Evolutionary conservation across 768 basidiomycete species (phyloP), one percentile per base, ranked within the genome.

Genomic region (Gymnopilus dilepis): DNA sequence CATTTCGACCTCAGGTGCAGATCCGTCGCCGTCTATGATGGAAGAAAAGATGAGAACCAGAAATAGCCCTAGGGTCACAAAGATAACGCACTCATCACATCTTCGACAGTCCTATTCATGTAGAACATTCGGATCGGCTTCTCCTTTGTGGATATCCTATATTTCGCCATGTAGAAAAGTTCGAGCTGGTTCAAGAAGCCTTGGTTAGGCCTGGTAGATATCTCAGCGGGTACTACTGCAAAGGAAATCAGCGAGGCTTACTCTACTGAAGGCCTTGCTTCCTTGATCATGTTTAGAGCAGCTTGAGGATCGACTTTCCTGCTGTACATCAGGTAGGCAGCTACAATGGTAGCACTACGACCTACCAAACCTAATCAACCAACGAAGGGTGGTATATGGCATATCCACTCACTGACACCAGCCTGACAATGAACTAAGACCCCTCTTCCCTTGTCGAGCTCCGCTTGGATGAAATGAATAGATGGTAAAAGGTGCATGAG

Each of bases 351-450:
- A 6, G 89, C 87, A 65, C 93, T 95, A 22, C 95, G 86, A 69
- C 91, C 91, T 94, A 51, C 6, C 11, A 52, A 37, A 63, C 40
- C 60, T 45, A 65, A 37, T 34, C 34, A 43, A 19, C n/a, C 12
- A 21, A 38, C 19, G 19, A 38, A 37, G 26, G 33, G 45, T 21
- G 24, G 19, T 1, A 50, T 12, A 53, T 17, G 21, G 3, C 56
- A 41, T 34, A 31, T 17, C 21, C 21, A 63, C 91, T 72, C 74
- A 93, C 92, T 94, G 74, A 94, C 81, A 24, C 95, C 95, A 22
- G 92, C 94, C 60, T 92, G 89, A 70, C 95, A 97, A 74, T 97
- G 95, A 0, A 97, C 91, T 19, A 97, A 77, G 1, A 98, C 89
- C 1, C 90, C 89, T 30, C 88, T 78, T 0, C 84, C 87, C 68